These are phyloP conservation scores for Epichloe uncinata DNA, from an alignment of 2,329 filamentous ascomycete genomes.

Conservation along the genomic window DNA sequence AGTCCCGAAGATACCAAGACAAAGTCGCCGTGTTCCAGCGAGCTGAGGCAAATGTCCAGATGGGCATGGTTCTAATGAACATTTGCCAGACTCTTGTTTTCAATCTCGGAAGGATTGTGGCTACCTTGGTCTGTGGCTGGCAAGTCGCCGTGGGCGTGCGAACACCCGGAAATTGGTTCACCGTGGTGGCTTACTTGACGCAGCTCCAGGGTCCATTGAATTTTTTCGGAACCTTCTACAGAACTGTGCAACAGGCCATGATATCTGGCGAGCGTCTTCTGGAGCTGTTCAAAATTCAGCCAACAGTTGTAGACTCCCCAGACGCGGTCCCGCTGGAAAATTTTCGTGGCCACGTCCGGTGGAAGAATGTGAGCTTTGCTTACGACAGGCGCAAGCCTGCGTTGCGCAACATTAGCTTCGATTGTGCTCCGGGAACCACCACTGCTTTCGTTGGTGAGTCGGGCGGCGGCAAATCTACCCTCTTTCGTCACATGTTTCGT, in stretches of 20 bases:
- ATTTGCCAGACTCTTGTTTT: conserved; percentile 70
- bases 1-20: conserved; percentile 58
- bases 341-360: conserved; percentile 72
- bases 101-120: conserved; percentile 59
- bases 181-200: conserved; percentile 64
- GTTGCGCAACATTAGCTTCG: conserved; percentile 70
- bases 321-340: conserved; percentile 46
- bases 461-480: conserved; percentile 90
- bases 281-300: conserved; percentile 91
- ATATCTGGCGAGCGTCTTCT: conserved; percentile 93
- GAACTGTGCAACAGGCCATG: conserved; percentile 91
- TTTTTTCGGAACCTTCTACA: conserved; percentile 89
- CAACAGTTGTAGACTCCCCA: conserved; percentile 72
- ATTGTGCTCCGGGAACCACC: conserved; percentile 77
- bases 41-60: conserved; percentile 63
- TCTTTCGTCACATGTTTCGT: conserved; percentile 90
- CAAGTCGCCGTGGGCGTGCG: conserved; percentile 57
- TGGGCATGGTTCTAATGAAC: conserved; percentile 69
- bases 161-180: conserved; percentile 57
- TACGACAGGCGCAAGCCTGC: conserved; percentile 83
- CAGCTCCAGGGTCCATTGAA: conserved; percentile 72
- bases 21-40: conserved; percentile 60
- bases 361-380: conserved; percentile 79
- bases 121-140: conserved; percentile 62
- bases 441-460: conserved; percentile 95